phyloP scores from a whole-genome alignment of 1,284 basidiomycete genomes.

The Irpex rosettiformis region DNA sequence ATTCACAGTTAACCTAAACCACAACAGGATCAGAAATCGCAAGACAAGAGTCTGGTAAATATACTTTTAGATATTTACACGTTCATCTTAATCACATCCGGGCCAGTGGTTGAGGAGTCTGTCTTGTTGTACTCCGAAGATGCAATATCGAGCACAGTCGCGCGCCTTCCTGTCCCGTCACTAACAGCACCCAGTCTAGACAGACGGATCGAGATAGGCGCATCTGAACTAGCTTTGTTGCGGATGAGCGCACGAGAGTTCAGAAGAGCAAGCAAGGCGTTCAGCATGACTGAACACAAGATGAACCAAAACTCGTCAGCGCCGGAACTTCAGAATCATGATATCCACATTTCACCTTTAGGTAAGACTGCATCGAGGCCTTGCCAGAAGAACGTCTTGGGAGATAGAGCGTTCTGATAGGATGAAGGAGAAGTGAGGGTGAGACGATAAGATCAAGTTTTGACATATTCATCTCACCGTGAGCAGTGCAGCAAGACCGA shows the following conservation, averaged over 20 bases:
- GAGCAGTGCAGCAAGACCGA: constrained; percentile 1
- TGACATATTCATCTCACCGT: not conserved
- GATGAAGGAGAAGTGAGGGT: not conserved
- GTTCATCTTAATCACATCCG: too few species aligned
- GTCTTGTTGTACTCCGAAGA: too few species aligned
- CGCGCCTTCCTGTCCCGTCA: not conserved
- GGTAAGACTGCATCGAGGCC: constrained; percentile 1
- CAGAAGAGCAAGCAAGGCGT: constrained; percentile 5
- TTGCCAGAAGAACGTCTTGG: not conserved
- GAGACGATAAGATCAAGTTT: not conserved
- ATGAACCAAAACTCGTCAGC: not conserved
- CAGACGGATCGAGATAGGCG: not conserved
- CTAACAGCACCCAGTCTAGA: not conserved
- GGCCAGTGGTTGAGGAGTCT: too few species aligned
- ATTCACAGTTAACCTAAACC: too few species aligned
- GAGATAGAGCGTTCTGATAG: not conserved
- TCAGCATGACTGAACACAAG: constrained; percentile 3
- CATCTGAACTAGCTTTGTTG: not conserved
- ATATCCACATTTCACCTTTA: not conserved
- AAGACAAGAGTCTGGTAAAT: too few species aligned
- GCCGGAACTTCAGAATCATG: not conserved
- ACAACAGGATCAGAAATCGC: too few species aligned
- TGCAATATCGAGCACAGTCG: not conserved
- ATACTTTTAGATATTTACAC: too few species aligned
- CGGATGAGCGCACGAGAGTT: constrained; percentile 5